A percentile compares a stretch with the other conserved stretches of the same genome.
Evolutionary conservation across 148 eudicot genomes (phyloP).

Genomic region (Nepenthes mirabilis): DNA sequence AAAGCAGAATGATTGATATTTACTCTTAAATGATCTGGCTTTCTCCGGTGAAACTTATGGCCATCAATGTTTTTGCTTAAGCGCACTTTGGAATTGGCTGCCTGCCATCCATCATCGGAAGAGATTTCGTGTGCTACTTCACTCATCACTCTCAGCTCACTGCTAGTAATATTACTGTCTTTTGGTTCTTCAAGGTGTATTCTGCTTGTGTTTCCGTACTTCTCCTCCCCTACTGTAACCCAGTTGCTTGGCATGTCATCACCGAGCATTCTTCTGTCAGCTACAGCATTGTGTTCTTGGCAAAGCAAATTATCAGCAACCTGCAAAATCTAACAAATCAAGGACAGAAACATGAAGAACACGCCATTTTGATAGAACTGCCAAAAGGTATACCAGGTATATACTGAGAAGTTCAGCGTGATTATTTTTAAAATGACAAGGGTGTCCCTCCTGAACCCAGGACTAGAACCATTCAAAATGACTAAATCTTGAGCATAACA

Average conservation of each 20-base stretch:
- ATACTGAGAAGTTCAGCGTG: too few relatives aligned
- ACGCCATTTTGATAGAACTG: not conserved
- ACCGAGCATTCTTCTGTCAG: constrained; percentile 9
- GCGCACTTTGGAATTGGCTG: constrained; percentile 71
- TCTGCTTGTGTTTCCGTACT: constrained; percentile 12
- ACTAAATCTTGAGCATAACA: too few relatives aligned
- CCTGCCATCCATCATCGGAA: constrained; percentile 97
- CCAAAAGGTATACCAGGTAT: too few relatives aligned
- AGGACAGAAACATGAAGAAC: constrained; percentile 4
- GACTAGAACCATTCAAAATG: too few relatives aligned
- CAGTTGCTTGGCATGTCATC: constrained; percentile 5
- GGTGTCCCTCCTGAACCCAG: too few relatives aligned
- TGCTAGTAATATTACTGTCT: constrained; percentile 11
- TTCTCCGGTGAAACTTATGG: constrained; percentile 41
- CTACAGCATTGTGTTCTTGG: constrained; percentile 25
- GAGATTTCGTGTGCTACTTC: constrained; percentile 32
- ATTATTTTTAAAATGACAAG: too few relatives aligned
- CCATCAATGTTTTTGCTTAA: constrained; percentile 25
- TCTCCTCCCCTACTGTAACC: constrained; percentile 7
- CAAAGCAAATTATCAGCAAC: constrained; percentile 28
- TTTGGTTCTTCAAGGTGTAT: constrained; percentile 23
- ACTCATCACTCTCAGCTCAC: constrained; percentile 17
- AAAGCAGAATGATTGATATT: constrained; percentile 31
- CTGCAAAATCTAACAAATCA: constrained; percentile 40
- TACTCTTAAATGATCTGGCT: constrained; percentile 57